Base-by-base conservation (phyloP, 2,329 filamentous ascomycete species). In the Aurifilum marmelostoma region DNA sequence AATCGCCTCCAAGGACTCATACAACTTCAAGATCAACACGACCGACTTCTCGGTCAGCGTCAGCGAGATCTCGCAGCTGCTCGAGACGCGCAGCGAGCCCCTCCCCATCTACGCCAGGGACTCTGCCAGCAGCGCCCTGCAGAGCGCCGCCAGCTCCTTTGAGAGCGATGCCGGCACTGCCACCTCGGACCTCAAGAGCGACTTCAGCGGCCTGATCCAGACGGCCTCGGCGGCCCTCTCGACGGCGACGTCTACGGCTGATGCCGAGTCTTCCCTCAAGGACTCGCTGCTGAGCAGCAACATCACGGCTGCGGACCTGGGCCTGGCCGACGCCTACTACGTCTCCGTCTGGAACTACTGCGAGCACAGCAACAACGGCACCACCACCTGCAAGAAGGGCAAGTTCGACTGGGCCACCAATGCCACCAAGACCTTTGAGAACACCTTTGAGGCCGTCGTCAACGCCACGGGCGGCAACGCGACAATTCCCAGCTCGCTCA, bases 301-400 rank as follows among this genome's bases (percentile, higher is more conserved):
- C 79, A 83, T 90, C 75, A 89, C 86, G 4, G 87, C 87, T 9
- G 73, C 77, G 1, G 80, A 87, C 32, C 83, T 92, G 58, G 84
- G 87, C 67, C 86, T 97, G 69, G 87, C 86, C 75, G 89, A 95
- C 77, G 85, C 89, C 76, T 98, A 97, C 86, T 87, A 92, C 71
- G 85, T 98, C 77, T 88, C 87, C 76, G 85, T 98, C 50, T 97
- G 93, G 92, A 92, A 91, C 77, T 97, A 94, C 86, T 98, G 96
- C 87, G 83, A 84, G 68, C 88, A 86, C 66, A 80, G 85, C 64
- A 79, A 83, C 73, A 85, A 86, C 73, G 83, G 84, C 74, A 83
- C 85, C 72, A 83, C 84, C 72, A 83, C 85, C 74, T 98, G 95
- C 87, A 90, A 89, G 66, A 84, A 89, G 74, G 85, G 89, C 67